Base-by-base conservation (phyloP, 371 early-diverging fungal species). In the Apophysomyces variabilis region DNA sequence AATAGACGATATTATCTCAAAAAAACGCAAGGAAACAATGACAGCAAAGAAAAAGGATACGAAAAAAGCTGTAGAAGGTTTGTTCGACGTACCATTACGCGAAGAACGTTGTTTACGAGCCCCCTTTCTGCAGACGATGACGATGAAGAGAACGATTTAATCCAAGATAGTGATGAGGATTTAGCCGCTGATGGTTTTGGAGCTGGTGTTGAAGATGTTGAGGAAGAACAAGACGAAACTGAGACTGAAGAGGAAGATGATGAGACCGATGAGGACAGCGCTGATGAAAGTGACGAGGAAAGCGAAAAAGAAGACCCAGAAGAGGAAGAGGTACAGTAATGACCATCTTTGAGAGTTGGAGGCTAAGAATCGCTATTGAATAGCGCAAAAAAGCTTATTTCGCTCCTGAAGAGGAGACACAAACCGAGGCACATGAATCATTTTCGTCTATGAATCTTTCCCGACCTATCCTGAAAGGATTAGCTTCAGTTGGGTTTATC, bases 401-500 rank as follows among this genome's bases (percentile, higher is more conserved):
- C 78, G 91, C 90, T 9, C 84, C 90, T 5, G 87, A 86, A 59
- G 75, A 76, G n/a, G 89, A 89, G 38, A 67, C 67, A 0, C 73
- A 79, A 5, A 74, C 68, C 3, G 77, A 80, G 13, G 75, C 82
- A 7, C 85, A 85, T 35, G 80, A 87, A 50, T 84, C 96, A 4
- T 99, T 99, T 73, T 88, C 93, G 5, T 80, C 85, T 8, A 93
- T 99, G 92, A 92, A 95, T 64, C 81, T 99, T 9, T 97, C 98
- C 38, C 91, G 99, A 38, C 97, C 97, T 35, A 92, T 99, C 54
- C 84, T 99, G 61, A 95, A 95, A 66, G 95, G 93, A 7, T 85
- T 99, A 65, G 86, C 95, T 4, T 85, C 86, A 54, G 86, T 98
- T 57, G 96, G 96, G 12, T 99, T 94, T 78, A 82, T 90, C 13